Evolutionary conservation across 2,329 filamentous ascomycete species (phyloP).

Genomic region (Lasiodiplodia citricola): DNA sequence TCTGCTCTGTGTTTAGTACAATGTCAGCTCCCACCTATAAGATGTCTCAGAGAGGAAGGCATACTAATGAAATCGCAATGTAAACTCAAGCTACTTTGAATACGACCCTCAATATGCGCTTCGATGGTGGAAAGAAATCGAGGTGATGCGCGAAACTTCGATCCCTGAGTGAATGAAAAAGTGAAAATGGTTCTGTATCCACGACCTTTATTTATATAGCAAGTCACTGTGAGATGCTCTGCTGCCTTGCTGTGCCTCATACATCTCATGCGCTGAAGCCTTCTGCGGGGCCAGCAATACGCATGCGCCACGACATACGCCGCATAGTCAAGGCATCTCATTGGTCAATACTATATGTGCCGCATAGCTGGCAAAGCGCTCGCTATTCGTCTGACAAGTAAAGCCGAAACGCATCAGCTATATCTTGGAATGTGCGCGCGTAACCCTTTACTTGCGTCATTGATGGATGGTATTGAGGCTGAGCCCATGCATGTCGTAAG

Average conservation of each 20-base stretch:
- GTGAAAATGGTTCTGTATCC: neutral
- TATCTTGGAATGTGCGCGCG: neutral
- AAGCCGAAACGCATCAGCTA: neutral
- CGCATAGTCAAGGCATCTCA: neutral
- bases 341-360: neutral
- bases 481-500: neutral
- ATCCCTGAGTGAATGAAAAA: neutral
- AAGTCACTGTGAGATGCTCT: neutral
- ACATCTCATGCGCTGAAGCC: neutral
- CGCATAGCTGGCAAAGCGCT: neutral
- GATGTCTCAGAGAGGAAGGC: too few relatives aligned
- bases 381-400: neutral
- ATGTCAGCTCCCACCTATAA: neutral
- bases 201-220: neutral
- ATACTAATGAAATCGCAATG: neutral
- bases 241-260: conserved; percentile 18
- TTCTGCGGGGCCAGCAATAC: neutral
- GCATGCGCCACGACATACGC: conserved; percentile 5
- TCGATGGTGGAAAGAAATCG: neutral
- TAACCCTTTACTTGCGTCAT: neutral
- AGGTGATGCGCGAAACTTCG: neutral
- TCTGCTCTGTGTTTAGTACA: neutral
- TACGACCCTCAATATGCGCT: neutral
- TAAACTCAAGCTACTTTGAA: neutral
- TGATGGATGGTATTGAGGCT: neutral